Percentiles rank a stretch among this genome's conserved stretches.
phyloP scores from a whole-genome alignment of 495 filamentous ascomycete species.

The Podospora pseudoanserina region DNA sequence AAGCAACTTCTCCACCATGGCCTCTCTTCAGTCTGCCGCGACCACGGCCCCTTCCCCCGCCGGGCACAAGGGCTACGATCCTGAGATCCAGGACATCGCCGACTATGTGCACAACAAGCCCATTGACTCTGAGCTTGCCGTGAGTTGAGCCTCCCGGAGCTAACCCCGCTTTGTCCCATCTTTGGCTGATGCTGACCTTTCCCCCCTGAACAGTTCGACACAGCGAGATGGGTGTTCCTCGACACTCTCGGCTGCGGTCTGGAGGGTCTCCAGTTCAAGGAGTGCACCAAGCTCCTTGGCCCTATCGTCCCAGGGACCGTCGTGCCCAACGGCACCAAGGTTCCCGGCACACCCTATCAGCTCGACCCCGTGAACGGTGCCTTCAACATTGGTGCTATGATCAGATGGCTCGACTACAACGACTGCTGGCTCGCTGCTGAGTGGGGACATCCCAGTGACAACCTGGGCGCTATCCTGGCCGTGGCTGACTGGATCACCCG shows the following conservation, averaged over 20 bases:
- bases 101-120: constrained; percentile 89
- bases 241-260: constrained; percentile 96
- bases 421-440: constrained; percentile 99
- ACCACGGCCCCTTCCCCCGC: constrained; percentile 46
- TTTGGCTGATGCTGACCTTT: constrained; percentile 24
- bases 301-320: constrained; percentile 86
- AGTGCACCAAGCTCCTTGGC: constrained; percentile 93
- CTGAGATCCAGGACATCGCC: constrained; percentile 92
- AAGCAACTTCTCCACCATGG: constrained; percentile 55
- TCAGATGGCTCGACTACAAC: constrained; percentile 99
- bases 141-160: constrained; percentile 43
- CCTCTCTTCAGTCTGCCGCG: constrained; percentile 50
- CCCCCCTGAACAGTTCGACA: constrained; percentile 69
- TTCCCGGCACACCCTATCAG: constrained; percentile 89
- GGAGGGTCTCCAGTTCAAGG: constrained; percentile 91
- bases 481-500: constrained; percentile 97
- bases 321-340: constrained; percentile 88
- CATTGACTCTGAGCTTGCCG: constrained; percentile 86
- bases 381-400: constrained; percentile 98
- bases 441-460: constrained; percentile 83
- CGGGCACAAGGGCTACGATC: constrained; percentile 65
- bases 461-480: constrained; percentile 65
- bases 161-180: constrained; percentile 16
- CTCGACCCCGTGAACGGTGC: constrained; percentile 93
- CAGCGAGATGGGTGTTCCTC: constrained; percentile 81